Evolutionary conservation across 78 protist genomes (phyloP).

Genomic region (Bodo saltans): DNA sequence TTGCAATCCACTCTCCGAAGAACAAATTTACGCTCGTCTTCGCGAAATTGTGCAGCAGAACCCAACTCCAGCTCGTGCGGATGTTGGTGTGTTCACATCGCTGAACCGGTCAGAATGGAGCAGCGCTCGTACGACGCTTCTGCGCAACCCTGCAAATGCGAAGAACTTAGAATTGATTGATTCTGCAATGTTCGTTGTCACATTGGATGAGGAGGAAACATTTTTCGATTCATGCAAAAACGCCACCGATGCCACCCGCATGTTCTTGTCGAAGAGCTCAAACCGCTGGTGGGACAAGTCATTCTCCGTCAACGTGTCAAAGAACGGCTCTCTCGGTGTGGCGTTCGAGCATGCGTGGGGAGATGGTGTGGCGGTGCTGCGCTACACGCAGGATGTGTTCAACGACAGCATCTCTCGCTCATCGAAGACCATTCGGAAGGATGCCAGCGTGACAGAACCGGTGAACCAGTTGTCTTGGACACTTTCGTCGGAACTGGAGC

Average conservation of each 20-base stretch:
- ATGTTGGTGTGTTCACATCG: constrained; percentile 24
- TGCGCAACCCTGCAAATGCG: neutral
- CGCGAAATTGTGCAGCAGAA: neutral
- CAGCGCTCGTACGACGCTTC: neutral
- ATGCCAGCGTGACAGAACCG: neutral
- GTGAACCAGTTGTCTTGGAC: neutral
- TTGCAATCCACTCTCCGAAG: neutral
- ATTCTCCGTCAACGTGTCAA: constrained; percentile 13
- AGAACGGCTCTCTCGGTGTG: constrained; percentile 18
- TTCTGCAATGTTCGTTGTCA: constrained; percentile 36
- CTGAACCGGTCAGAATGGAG: constrained; percentile 39
- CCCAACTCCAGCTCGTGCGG: neutral
- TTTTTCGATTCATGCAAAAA: neutral
- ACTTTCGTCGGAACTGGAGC: neutral
- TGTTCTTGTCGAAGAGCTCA: neutral
- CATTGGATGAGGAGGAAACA: constrained; percentile 20
- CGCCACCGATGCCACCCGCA: neutral
- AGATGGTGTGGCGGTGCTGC: constrained; percentile 50
- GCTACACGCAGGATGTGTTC: constrained; percentile 12
- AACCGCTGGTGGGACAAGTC: constrained; percentile 62
- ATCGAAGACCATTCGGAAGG: neutral
- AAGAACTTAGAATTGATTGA: constrained; percentile 15
- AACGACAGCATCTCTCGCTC: constrained; percentile 4
- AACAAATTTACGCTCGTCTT: neutral
- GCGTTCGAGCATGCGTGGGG: constrained; percentile 48